Conservation (phyloP, 768 basidiomycete species). For the Rhodotorula kratochvilovae region DNA sequence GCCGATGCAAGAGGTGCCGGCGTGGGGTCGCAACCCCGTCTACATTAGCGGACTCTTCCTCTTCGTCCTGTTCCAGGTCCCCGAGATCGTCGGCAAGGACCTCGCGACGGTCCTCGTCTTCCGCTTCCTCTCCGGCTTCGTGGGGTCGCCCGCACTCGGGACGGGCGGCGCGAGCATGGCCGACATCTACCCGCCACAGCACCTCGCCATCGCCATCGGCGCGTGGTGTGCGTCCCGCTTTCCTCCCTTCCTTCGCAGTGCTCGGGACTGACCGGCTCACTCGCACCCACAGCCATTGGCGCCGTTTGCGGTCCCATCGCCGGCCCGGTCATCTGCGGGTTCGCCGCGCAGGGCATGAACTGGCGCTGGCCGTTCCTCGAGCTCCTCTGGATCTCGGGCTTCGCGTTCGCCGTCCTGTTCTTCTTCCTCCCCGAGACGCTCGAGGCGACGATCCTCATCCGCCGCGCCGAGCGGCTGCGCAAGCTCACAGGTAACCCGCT, state of each 20-base stretch:
- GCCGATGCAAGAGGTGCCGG: constrained; percentile 46
- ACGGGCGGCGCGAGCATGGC: constrained; percentile 46
- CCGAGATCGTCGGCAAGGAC: constrained; percentile 33
- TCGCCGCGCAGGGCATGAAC: constrained; percentile 46
- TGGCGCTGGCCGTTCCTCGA: constrained; percentile 48
- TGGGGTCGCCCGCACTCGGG: constrained; percentile 48
- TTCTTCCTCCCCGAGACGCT: constrained; percentile 49
- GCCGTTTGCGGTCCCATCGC: constrained; percentile 45
- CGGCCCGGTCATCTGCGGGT: constrained; percentile 40
- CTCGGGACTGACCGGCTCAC: not conserved
- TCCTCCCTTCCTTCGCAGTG: not conserved
- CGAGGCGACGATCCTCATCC: constrained; percentile 46
- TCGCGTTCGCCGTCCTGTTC: constrained; percentile 44
- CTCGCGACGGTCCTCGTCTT: constrained; percentile 44
- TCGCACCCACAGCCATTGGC: constrained; percentile 13
- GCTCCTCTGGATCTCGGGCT: constrained; percentile 47
- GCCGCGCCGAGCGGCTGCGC: constrained; percentile 48
- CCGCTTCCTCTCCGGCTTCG: constrained; percentile 48
- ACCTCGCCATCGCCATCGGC: constrained; percentile 8
- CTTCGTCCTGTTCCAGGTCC: constrained; percentile 48
- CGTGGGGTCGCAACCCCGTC: constrained; percentile 46
- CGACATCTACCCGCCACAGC: not conserved
- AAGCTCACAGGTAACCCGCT: constrained; percentile 48
- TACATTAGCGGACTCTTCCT: constrained; percentile 48
- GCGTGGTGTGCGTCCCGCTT: constrained; percentile 1